Base-by-base conservation (phyloP, 1,139 yeast genomes). In the Yamadazyma spencermartinsiae region DNA sequence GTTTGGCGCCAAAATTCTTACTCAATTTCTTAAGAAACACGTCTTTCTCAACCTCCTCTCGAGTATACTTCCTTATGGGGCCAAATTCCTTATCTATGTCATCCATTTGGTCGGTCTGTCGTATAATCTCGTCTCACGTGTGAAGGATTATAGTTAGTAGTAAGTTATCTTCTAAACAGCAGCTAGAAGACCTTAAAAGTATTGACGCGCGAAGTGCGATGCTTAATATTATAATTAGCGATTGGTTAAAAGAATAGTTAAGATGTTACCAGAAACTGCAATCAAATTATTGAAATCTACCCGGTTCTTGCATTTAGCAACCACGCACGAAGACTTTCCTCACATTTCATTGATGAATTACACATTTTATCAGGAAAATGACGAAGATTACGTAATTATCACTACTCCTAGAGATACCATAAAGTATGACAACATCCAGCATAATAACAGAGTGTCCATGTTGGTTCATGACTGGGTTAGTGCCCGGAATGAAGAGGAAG, bases 341-440 rank as follows among this genome's bases (percentile, higher is more conserved):
- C 94, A 89, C 50, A 95, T 88, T 2, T 77, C 92, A 10, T 72
- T 89, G 49, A 89, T 89, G 97, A 89, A 87, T 61, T 89, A 86
- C 58, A 81, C 92, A 4, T 86, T 80, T 33, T 76, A 62, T 52
- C 61, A 61, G 29, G 60, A 62, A 19, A 56, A 59, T 40, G 72
- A 65, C 31, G 54, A 58, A 4, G 72, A 72, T 5, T 71, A 74
- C 43, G 76, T 88, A 35, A 77, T 89, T 25, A 67, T 89, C 42
- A 79, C 95, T 5, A 80, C 95, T 1, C 82, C 82, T 2, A 74
- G 71, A 43, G 63, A 74, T 39, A 86, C 96, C 4, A 79, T 80
- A 40, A 89, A 88, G 60, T 86, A 74, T 58, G 61, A 73, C 28
- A 87, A 89, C 58, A 76, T 89, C 42, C 49, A 59, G 10, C 61